A percentile compares a stretch with the other conserved stretches of the same genome.
Evolutionary conservation across 1,284 basidiomycete genomes (phyloP).

Genomic region (Austroboletus niveus): DNA sequence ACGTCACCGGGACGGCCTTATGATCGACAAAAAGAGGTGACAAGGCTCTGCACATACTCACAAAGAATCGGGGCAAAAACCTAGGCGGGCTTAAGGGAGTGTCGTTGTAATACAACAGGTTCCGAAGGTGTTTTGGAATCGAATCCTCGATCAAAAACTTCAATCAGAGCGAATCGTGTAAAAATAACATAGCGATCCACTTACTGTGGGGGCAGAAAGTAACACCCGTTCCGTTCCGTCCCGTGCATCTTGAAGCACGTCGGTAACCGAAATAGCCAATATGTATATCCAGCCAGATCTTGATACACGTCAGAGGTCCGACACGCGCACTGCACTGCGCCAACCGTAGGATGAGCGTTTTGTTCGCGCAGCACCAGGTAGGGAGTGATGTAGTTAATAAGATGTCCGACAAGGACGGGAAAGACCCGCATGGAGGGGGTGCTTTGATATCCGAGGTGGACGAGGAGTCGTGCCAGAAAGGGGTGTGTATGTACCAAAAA

Average conservation of each 20-base stretch:
- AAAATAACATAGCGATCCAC: background rate
- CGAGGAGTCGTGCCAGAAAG: background rate
- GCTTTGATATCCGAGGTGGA: background rate
- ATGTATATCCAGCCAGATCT: too few species aligned
- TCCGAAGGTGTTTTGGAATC: too few species aligned
- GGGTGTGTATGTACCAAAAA: too few species aligned
- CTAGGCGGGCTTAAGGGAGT: too few species aligned
- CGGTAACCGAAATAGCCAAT: background rate
- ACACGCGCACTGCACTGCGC: background rate
- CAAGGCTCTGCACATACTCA: background rate
- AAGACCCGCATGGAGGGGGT: background rate
- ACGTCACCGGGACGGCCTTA: background rate
- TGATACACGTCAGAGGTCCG: background rate
- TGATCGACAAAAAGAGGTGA: background rate
- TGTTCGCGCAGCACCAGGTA: too few species aligned
- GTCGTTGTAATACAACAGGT: too few species aligned
- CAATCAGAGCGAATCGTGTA: too few species aligned
- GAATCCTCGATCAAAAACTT: too few species aligned
- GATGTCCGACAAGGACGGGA: too few species aligned
- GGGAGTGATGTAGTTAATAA: too few species aligned
- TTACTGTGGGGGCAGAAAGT: background rate
- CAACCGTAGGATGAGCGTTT: too few species aligned
- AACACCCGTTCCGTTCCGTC: background rate
- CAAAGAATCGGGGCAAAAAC: too few species aligned
- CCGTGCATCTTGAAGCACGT: background rate